These are phyloP conservation scores for Carnegiea gigantea DNA, from an alignment of 179 eudicot species.

Conservation along the genomic window DNA sequence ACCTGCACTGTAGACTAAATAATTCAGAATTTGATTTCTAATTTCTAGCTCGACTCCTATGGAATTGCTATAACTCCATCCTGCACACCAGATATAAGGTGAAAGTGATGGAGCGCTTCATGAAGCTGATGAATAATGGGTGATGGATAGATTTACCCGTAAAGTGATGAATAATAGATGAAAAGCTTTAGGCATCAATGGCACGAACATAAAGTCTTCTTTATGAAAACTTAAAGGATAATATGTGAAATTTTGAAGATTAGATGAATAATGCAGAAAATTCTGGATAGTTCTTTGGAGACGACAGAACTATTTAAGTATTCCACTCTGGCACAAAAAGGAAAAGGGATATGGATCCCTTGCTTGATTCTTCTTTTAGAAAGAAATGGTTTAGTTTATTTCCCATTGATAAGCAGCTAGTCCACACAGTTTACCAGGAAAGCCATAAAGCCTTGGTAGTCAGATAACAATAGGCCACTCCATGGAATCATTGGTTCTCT, in stretches of 20 bases:
- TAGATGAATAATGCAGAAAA: neutral
- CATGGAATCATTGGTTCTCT: too few species aligned
- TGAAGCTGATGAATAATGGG: too few species aligned
- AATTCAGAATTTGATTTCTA: neutral
- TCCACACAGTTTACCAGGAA: neutral
- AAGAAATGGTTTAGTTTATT: neutral
- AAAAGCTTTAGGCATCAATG: neutral
- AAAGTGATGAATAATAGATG: too few species aligned
- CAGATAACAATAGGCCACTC: too few species aligned
- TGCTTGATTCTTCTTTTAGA: neutral
- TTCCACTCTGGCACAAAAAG: neutral
- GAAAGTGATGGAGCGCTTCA: neutral
- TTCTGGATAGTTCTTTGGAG: neutral
- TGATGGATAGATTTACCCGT: too few species aligned
- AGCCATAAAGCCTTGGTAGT: neutral
- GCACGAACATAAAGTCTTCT: neutral
- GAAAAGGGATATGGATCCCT: neutral
- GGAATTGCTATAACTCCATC: neutral
- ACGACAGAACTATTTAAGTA: neutral
- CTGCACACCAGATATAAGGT: neutral
- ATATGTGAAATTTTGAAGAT: neutral
- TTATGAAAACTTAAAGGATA: neutral
- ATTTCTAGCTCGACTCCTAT: neutral
- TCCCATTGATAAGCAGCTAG: neutral
- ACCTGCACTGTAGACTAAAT: neutral